Conservation (phyloP, 1,284 basidiomycete species). For the Chalciporus sp. region DNA sequence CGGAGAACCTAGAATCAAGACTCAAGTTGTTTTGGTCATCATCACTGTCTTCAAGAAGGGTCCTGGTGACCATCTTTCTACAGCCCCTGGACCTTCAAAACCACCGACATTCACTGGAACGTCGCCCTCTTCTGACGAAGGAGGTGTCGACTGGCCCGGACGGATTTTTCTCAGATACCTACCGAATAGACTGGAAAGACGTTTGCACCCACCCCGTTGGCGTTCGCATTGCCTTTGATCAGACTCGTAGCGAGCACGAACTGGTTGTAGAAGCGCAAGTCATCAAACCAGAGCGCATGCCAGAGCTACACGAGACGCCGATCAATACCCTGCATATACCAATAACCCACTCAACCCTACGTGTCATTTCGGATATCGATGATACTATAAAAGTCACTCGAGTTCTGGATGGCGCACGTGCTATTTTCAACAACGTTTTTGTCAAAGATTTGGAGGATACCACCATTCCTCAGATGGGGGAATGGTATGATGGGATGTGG, state of each 20-base stretch:
- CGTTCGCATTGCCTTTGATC: slow-evolving; percentile 60
- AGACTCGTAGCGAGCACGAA: slow-evolving; percentile 53
- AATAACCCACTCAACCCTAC: slow-evolving; percentile 45
- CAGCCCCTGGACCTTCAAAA: slow-evolving; percentile 32
- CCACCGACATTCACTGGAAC: slow-evolving; percentile 24
- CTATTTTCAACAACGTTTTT: slow-evolving; percentile 80
- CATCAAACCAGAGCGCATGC: slow-evolving; percentile 15
- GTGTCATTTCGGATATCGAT: slow-evolving; percentile 92
- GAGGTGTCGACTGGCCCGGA: slow-evolving; percentile 62
- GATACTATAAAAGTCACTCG: slow-evolving; percentile 88
- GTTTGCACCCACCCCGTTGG: slow-evolving; percentile 63
- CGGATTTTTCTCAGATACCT: slow-evolving; percentile 69
- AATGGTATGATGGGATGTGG: slow-evolving; percentile 79
- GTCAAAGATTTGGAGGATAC: slow-evolving; percentile 77
- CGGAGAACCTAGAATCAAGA: slow-evolving; percentile 74
- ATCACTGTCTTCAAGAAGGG: slow-evolving; percentile 57
- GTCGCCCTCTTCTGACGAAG: slow-evolving; percentile 49
- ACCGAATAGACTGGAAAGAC: slow-evolving; percentile 68
- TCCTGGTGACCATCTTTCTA: slow-evolving; percentile 60
- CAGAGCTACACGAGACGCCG: slow-evolving; percentile 39
- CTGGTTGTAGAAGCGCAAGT: slow-evolving; percentile 59
- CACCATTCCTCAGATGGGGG: slow-evolving; percentile 83
- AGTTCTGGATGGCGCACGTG: slow-evolving; percentile 71
- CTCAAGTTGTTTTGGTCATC: slow-evolving; percentile 80
- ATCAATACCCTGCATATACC: slow-evolving; percentile 22